A percentile compares a stretch with the other conserved stretches of the same genome.
Conservation (phyloP, 106 monocot species). For the Xerophyta viscosa region DNA sequence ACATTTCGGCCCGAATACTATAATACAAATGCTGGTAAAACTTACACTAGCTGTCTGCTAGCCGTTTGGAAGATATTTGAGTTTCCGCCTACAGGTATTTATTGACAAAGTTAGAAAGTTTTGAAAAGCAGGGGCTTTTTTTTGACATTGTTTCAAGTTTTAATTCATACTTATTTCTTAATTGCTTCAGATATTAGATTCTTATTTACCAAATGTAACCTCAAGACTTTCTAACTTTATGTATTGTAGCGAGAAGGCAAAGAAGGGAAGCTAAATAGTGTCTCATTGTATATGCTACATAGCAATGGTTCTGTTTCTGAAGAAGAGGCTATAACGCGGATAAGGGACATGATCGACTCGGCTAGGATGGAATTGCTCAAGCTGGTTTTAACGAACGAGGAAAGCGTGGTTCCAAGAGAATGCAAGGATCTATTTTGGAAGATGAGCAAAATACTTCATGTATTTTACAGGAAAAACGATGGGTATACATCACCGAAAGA, state of each 20-base stretch:
- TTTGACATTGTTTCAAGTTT: too few species aligned
- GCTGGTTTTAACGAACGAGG: slow-evolving; percentile 41
- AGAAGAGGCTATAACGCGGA: slow-evolving; percentile 45
- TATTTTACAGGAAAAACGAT: slow-evolving; percentile 62
- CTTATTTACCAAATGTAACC: too few species aligned
- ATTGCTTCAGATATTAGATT: too few species aligned
- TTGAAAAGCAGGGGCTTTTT: too few species aligned
- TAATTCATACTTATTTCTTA: too few species aligned
- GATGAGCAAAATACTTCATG: slow-evolving; percentile 54
- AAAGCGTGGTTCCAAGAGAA: slow-evolving; percentile 52
- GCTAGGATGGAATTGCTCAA: slow-evolving; percentile 54
- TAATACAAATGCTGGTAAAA: too few species aligned
- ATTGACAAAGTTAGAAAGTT: too few species aligned
- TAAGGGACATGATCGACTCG: slow-evolving; percentile 18
- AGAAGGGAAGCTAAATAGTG: slow-evolving; percentile 70
- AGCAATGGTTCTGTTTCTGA: slow-evolving; percentile 25
- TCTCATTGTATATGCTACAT: slow-evolving; percentile 38
- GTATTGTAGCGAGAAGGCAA: slow-evolving; percentile 71
- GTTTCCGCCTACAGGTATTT: too few species aligned
- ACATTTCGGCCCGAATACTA: too few species aligned
- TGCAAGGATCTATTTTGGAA: slow-evolving; percentile 98
- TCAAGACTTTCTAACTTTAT: too few species aligned
- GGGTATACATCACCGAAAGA: slow-evolving; percentile 79
- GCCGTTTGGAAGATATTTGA: too few species aligned
- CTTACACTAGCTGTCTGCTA: too few species aligned